These are phyloP conservation scores for Suhomyces kilbournensis DNA, from an alignment of 805 yeast species.

Conservation along the genomic window DNA sequence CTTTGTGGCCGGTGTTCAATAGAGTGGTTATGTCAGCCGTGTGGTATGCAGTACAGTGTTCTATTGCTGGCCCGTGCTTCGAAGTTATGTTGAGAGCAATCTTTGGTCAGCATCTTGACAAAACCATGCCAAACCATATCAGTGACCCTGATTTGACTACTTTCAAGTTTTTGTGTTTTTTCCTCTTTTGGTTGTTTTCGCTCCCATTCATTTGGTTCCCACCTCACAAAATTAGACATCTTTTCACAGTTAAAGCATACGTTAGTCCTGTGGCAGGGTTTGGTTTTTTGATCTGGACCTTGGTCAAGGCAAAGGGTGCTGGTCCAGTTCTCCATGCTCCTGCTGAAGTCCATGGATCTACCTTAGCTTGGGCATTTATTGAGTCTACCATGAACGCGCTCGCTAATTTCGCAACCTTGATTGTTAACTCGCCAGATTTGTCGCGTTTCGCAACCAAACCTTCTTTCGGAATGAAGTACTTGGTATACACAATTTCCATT, in stretches of 20 bases:
- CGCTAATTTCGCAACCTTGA: constrained; percentile 86
- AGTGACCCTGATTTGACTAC: constrained; percentile 62
- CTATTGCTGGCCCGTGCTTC: constrained; percentile 83
- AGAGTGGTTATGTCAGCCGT: constrained; percentile 84
- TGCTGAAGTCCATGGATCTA: constrained; percentile 50
- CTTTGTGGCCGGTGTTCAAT: constrained; percentile 83
- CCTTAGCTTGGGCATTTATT: constrained; percentile 80
- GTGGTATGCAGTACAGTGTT: constrained; percentile 86
- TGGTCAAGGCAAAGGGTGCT: constrained; percentile 74
- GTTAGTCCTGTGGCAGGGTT: constrained; percentile 81
- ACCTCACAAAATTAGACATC: constrained; percentile 78
- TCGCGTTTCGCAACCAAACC: constrained; percentile 68
- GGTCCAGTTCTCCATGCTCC: constrained; percentile 67
- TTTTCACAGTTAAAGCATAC: constrained; percentile 78
- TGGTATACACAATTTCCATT: constrained; percentile 55
- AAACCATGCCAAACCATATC: constrained; percentile 62
- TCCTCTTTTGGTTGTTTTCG: constrained; percentile 76
- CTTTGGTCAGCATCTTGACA: constrained; percentile 59
- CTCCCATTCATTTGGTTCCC: constrained; percentile 79
- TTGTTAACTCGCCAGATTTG: constrained; percentile 86
- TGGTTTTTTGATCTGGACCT: constrained; percentile 79
- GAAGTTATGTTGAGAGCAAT: constrained; percentile 71
- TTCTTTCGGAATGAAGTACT: constrained; percentile 36
- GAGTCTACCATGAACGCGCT: constrained; percentile 74
- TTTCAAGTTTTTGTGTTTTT: constrained; percentile 70